These are phyloP conservation scores for Sclerotinia glacialis DNA, from an alignment of 2,329 filamentous ascomycete species.

Conservation along the genomic window DNA sequence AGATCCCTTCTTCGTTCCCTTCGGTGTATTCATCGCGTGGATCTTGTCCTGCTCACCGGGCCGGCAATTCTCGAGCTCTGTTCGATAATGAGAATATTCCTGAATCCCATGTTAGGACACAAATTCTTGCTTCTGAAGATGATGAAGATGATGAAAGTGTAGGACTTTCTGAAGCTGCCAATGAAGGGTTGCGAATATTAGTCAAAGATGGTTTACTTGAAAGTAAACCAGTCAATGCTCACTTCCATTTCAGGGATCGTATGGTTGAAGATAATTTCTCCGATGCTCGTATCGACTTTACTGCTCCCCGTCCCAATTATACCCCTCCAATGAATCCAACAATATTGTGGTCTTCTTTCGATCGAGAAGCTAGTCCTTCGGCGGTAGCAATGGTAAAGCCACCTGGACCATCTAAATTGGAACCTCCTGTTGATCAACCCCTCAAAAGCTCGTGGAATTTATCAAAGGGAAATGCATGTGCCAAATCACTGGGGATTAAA, in stretches of 20 bases:
- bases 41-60: background rate
- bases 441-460: background rate
- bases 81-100: slow-evolving; percentile 7
- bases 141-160: slow-evolving; percentile 28
- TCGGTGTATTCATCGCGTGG: background rate
- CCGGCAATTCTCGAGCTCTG: background rate
- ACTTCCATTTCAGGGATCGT: too few species aligned
- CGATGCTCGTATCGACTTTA: background rate
- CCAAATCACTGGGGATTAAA: slow-evolving; percentile 32
- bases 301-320: background rate
- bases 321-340: background rate
- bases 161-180: slow-evolving; percentile 32
- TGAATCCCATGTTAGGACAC: slow-evolving; percentile 18
- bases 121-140: slow-evolving; percentile 4
- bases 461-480: slow-evolving; percentile 9
- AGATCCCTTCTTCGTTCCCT: background rate
- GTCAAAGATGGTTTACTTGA: slow-evolving; percentile 26
- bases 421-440: background rate
- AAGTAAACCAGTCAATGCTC: background rate
- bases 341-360: background rate
- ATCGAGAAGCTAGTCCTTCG: slow-evolving; percentile 41
- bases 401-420: background rate
- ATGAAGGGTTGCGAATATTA: slow-evolving; percentile 31
- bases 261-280: background rate
- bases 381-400: slow-evolving; percentile 42